These are phyloP conservation scores for Umbelopsis sp. DNA, from an alignment of 371 early-diverging fungal species.

Conservation along the genomic window DNA sequence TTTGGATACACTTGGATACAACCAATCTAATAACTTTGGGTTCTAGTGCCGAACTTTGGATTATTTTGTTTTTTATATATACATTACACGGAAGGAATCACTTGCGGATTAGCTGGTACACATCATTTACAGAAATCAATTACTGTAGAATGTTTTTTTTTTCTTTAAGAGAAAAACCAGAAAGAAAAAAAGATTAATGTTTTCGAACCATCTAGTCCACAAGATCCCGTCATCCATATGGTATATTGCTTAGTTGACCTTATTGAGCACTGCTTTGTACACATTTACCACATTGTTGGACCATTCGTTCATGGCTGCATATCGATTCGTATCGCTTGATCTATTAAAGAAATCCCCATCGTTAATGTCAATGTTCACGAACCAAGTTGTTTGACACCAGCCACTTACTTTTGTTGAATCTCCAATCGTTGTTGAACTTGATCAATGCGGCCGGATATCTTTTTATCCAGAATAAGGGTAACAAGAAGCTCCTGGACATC, in stretches of 20 bases:
- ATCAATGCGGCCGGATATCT: constrained; percentile 85
- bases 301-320: constrained; percentile 79
- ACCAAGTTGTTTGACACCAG: neutral
- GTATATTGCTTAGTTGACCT: constrained; percentile 37
- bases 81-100: neutral
- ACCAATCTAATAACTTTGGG: constrained; percentile 49
- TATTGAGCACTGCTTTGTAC: constrained; percentile 67
- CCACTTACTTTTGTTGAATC: constrained; percentile 66
- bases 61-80: neutral
- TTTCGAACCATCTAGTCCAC: too few relatives aligned
- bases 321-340: constrained; percentile 67
- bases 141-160: neutral
- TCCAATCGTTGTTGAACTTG: constrained; percentile 77
- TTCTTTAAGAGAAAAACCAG: neutral
- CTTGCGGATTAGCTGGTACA: neutral
- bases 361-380: too few relatives aligned
- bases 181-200: neutral
- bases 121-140: neutral
- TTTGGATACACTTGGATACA: constrained; percentile 53
- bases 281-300: constrained; percentile 64
- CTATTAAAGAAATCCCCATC: constrained; percentile 34
- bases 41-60: constrained; percentile 21
- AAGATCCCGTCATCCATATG: too few relatives aligned
- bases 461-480: constrained; percentile 83
- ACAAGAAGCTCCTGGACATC: constrained; percentile 89